Conservation (phyloP, 371 early-diverging fungal species). For the Mucor mucedo region DNA sequence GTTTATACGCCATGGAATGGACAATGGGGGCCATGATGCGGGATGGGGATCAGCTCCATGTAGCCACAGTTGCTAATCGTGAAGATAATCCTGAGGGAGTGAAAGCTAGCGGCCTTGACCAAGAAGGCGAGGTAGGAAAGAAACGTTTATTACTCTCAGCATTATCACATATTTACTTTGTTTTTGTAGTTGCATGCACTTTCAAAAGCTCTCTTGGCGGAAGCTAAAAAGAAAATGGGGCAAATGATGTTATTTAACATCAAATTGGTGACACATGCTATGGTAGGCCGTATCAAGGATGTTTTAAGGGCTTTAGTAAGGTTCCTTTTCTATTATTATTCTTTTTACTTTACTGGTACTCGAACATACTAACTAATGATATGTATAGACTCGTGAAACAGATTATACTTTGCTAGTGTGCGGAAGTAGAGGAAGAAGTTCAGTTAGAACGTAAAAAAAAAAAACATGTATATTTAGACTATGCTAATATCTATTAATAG, state of each 20-base stretch:
- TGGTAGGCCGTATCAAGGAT: conserved; percentile 57
- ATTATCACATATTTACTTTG: not conserved
- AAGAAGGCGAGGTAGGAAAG: conserved; percentile 26
- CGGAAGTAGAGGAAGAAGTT: conserved; percentile 26
- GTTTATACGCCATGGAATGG: conserved; percentile 56
- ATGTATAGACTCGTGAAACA: conserved; percentile 21
- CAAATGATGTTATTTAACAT: conserved; percentile 55
- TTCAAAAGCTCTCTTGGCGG: conserved; percentile 27
- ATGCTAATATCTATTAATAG: not conserved
- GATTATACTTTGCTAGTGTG: conserved; percentile 15
- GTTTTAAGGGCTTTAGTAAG: conserved; percentile 39
- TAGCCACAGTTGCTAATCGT: conserved; percentile 53
- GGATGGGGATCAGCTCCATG: conserved; percentile 59
- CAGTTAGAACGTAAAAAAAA: conserved; percentile 21
- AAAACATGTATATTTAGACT: not conserved
- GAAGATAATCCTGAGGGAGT: conserved; percentile 53
- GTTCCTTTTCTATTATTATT: not conserved
- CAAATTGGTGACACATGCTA: conserved; percentile 53
- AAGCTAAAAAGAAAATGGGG: conserved; percentile 35
- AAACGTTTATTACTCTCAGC: not conserved
- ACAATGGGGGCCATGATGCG: conserved; percentile 62
- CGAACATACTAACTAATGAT: not conserved
- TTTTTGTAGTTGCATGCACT: conserved; percentile 33
- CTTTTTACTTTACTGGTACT: no score
- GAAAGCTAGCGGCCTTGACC: conserved; percentile 29